Evolutionary conservation across 495 filamentous ascomycete species (phyloP).

Genomic region (Penicillium lividum): DNA sequence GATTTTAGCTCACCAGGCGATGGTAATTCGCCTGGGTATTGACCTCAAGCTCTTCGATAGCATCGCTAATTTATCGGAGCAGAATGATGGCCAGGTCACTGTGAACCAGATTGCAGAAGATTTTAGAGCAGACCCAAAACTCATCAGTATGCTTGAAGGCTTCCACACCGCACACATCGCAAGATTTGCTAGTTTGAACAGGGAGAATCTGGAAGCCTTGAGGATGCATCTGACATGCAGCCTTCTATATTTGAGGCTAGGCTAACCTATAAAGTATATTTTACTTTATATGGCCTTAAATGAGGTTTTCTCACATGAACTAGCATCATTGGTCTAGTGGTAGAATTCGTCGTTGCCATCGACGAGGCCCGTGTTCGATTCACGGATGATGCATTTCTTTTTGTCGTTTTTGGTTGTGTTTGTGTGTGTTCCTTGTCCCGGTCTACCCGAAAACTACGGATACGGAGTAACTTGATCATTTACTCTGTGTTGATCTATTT

Average conservation of each 20-base stretch:
- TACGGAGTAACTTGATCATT: too few relatives aligned
- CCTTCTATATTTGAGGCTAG: neutral
- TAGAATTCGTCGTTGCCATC: constrained; percentile 63
- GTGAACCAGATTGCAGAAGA: neutral
- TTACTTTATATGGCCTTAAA: neutral
- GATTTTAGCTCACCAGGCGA: constrained; percentile 7
- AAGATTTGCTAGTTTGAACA: neutral
- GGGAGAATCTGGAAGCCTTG: constrained; percentile 1
- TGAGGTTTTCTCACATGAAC: constrained; percentile 4
- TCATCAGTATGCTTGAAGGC: neutral
- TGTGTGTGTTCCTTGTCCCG: neutral
- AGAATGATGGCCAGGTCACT: neutral
- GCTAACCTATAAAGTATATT: neutral
- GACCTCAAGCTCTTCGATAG: constrained; percentile 9
- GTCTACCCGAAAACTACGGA: neutral
- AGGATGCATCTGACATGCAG: neutral
- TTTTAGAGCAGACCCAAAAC: constrained; percentile 4
- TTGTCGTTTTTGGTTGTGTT: neutral
- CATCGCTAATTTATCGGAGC: neutral
- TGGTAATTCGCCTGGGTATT: constrained; percentile 1
- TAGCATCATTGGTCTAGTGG: constrained; percentile 60
- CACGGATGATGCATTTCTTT: constrained; percentile 51
- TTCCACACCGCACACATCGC: neutral
- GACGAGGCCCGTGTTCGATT: constrained; percentile 62
- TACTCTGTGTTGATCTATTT: neutral